phyloP scores from a whole-genome alignment of 225 moss, liverwort and hornwort genomes.

The Pleurozium schreberi region DNA sequence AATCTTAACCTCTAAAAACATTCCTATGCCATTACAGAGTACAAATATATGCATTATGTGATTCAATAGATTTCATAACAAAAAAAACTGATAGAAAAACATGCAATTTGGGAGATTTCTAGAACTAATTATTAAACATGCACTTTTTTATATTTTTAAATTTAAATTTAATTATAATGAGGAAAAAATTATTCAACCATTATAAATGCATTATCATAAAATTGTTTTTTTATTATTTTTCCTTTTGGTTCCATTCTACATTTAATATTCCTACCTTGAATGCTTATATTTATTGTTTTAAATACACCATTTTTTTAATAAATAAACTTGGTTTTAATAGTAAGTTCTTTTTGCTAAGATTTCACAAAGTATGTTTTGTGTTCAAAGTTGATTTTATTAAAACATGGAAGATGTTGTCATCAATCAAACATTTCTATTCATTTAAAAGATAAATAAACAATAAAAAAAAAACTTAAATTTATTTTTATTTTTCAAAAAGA shows the following conservation, averaged over 20 bases:
- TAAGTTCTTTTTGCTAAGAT: too few species aligned
- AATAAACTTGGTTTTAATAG: too few species aligned
- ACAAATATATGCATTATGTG: not conserved
- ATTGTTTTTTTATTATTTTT: fast-evolving
- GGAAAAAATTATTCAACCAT: too few species aligned
- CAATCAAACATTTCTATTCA: too few species aligned
- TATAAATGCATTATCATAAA: not conserved
- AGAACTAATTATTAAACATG: not conserved
- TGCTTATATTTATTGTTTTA: not conserved
- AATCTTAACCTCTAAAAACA: not conserved
- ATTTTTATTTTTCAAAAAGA: not conserved
- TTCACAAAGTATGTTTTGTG: not conserved
- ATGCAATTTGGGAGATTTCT: fast-evolving
- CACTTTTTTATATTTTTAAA: not conserved
- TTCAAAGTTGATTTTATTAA: too few species aligned
- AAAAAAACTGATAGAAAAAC: not conserved
- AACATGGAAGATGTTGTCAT: too few species aligned
- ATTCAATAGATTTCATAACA: too few species aligned
- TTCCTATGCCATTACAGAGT: not conserved
- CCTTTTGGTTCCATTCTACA: not conserved
- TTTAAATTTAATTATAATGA: too few species aligned
- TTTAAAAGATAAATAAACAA: not conserved
- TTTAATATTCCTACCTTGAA: not conserved
- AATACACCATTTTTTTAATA: too few species aligned
- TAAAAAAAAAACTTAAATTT: too few species aligned